phyloP scores from a whole-genome alignment of 148 eudicot genomes.

The Cornus controversa region DNA sequence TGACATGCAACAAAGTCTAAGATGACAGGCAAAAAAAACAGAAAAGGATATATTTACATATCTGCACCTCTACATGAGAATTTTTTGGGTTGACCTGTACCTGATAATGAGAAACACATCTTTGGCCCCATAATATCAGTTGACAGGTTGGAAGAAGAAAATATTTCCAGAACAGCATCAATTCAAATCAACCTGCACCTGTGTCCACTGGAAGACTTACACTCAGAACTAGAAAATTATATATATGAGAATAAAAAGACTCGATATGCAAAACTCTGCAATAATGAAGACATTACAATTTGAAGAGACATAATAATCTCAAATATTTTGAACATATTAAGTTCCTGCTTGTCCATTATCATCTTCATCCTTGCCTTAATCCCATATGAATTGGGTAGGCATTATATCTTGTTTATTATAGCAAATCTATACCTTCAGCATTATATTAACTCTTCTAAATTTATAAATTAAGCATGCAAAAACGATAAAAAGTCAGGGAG shows the following conservation, averaged over 20 bases:
- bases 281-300: no score
- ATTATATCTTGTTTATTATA: no score
- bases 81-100: neutral
- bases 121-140: neutral
- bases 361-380: no score
- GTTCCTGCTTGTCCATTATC: neutral
- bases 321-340: neutral
- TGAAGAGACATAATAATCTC: neutral
- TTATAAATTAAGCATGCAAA: no score
- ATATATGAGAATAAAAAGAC: neutral
- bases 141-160: constrained; percentile 6
- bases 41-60: constrained; percentile 7
- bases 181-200: neutral
- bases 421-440: no score
- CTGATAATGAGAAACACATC: neutral
- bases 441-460: no score
- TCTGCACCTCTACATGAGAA: constrained; percentile 7
- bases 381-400: no score
- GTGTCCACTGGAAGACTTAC: neutral
- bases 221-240: neutral
- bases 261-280: neutral
- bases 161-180: neutral
- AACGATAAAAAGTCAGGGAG: no score
- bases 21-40: neutral
- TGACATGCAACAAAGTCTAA: neutral